Percentiles rank a stretch among this genome's conserved stretches.
phyloP scores from a whole-genome alignment of 1,284 basidiomycete species.

The Porodaedalea pini region DNA sequence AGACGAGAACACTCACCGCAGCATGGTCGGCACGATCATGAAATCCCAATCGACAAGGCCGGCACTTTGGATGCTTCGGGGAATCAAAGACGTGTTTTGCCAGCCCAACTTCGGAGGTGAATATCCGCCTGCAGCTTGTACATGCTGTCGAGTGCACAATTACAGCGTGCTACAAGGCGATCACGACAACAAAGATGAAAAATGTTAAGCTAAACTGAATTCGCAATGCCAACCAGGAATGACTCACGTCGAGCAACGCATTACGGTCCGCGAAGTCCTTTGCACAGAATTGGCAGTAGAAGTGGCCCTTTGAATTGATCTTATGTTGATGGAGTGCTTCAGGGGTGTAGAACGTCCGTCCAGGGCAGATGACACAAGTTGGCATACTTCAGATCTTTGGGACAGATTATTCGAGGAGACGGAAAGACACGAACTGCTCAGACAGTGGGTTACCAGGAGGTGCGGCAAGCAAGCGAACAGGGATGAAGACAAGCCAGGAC shows the following conservation, averaged over 20 bases:
- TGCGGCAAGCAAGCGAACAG: not conserved
- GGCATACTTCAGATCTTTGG: not conserved
- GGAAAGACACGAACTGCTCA: too few relatives aligned
- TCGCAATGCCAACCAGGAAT: not conserved
- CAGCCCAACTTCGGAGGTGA: constrained; percentile 7
- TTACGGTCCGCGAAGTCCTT: not conserved
- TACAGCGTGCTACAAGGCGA: constrained; percentile 3
- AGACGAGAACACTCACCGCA: not conserved
- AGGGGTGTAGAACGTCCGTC: constrained; percentile 4
- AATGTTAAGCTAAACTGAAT: not conserved
- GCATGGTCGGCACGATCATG: not conserved
- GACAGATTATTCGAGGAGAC: not conserved
- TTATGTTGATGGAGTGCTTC: constrained; percentile 15
- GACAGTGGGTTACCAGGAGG: not conserved
- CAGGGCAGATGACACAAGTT: not conserved
- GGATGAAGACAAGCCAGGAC: not conserved
- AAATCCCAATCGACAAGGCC: constrained; percentile 12
- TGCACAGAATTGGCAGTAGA: constrained; percentile 8
- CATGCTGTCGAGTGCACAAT: constrained; percentile 3
- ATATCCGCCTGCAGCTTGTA: constrained; percentile 8
- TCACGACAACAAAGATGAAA: not conserved
- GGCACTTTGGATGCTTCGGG: constrained; percentile 19
- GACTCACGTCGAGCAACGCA: constrained; percentile 9
- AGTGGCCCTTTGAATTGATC: constrained; percentile 11
- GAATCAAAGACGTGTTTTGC: constrained; percentile 13